A percentile compares a stretch with the other conserved stretches of the same genome.
These are phyloP conservation scores for Trichoderma lentiforme DNA, from an alignment of 2,329 filamentous ascomycete species.

Conservation along the genomic window DNA sequence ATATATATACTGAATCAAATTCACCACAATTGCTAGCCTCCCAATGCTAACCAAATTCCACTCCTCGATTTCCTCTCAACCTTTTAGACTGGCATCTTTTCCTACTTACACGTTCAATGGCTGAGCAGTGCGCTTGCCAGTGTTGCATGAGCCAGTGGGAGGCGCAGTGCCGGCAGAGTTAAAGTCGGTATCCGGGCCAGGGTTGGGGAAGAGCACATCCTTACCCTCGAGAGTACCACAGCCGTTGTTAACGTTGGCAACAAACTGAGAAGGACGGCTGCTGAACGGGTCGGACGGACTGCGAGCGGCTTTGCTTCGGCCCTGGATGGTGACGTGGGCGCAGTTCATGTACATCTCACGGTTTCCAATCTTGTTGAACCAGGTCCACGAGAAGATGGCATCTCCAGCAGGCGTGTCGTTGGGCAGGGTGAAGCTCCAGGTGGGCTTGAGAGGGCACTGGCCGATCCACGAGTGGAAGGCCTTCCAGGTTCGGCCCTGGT, in stretches of 20 bases:
- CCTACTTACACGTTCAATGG: not conserved
- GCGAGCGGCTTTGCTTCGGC: conserved; percentile 31
- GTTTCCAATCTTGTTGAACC: conserved; percentile 73
- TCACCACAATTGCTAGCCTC: not conserved
- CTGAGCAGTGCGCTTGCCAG: not conserved
- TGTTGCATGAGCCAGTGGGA: conserved; percentile 4
- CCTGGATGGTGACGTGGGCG: conserved; percentile 61
- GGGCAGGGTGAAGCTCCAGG: conserved; percentile 65
- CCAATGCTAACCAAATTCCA: not conserved
- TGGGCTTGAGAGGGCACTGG: conserved; percentile 48
- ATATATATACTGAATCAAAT: not conserved
- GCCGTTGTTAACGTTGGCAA: conserved; percentile 57
- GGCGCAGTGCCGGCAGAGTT: conserved; percentile 4
- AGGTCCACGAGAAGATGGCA: conserved; percentile 70
- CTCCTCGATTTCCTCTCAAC: not conserved
- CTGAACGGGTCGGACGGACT: conserved; percentile 41
- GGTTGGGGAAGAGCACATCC: conserved; percentile 58
- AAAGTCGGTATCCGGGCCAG: conserved; percentile 47
- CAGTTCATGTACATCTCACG: conserved; percentile 87
- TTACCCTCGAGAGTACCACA: conserved; percentile 53
- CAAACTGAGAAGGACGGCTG: conserved; percentile 60
- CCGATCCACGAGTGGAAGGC: conserved; percentile 60
- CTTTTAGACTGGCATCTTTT: too few relatives aligned
- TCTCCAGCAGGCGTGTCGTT: conserved; percentile 56
- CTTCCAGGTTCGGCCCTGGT: conserved; percentile 65